phyloP scores from a whole-genome alignment of 441 rosid species.

The Theobroma grandiflorum region DNA sequence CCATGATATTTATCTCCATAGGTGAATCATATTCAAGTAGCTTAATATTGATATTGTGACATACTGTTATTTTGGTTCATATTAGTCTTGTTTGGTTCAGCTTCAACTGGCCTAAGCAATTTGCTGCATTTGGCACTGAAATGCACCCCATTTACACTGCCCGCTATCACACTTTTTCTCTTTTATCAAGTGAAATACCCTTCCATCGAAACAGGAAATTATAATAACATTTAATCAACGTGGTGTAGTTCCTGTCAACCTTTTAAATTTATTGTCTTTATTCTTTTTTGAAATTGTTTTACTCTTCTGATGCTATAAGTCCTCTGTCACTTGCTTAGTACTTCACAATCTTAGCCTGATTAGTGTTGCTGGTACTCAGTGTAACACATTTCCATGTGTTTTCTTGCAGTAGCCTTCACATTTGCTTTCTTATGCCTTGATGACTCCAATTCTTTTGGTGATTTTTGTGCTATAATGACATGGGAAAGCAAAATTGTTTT shows the following conservation, averaged over 20 bases:
- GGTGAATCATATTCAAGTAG: not conserved
- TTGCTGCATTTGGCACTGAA: conserved; percentile 3
- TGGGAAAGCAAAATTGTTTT: not conserved
- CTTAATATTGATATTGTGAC: not conserved
- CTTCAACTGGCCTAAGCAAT: not conserved
- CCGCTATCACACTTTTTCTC: not conserved
- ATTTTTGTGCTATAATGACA: not conserved
- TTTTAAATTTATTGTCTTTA: not conserved
- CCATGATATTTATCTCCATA: not conserved
- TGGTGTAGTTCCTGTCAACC: not conserved
- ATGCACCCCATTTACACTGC: not conserved
- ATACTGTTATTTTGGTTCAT: not conserved
- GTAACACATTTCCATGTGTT: not conserved
- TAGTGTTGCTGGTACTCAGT: not conserved
- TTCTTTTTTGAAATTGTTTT: not conserved
- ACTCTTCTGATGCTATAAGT: not conserved
- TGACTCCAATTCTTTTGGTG: not conserved
- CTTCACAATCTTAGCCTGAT: conserved; percentile 3
- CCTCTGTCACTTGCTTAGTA: not conserved
- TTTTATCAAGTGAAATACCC: not conserved
- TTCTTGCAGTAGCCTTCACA: no score
- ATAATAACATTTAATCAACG: conserved; percentile 12
- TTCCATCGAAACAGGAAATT: not conserved
- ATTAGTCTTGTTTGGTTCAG: conserved; percentile 1
- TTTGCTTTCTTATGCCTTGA: not conserved